Evolutionary conservation across 345 rosid species (phyloP).

Genomic region (Excoecaria cochinchinensis): DNA sequence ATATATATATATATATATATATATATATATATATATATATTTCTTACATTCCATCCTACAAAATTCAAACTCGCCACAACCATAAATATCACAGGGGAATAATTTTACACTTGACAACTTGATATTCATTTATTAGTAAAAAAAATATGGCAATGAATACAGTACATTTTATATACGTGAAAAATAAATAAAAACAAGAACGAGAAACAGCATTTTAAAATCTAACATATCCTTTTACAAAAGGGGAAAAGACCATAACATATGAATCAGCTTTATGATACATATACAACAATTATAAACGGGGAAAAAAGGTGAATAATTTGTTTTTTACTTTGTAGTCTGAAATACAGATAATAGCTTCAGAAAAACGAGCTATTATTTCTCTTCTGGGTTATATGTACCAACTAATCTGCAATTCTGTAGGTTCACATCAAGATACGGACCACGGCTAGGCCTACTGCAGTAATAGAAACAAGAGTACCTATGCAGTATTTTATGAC

Average conservation of each 20-base stretch:
- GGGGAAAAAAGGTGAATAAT: too few species aligned
- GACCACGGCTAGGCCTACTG: conserved; percentile 29
- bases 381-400: background rate
- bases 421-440: conserved; percentile 25
- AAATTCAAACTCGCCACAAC: too few species aligned
- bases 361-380: conserved; percentile 19
- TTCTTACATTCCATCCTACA: too few species aligned
- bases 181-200: background rate
- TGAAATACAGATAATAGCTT: conserved; percentile 15
- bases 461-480: conserved; percentile 30
- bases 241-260: background rate
- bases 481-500: conserved; percentile 79
- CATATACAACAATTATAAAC: conserved; percentile 1
- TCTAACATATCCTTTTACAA: background rate
- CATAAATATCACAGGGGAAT: too few species aligned
- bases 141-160: background rate
- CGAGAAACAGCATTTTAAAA: background rate
- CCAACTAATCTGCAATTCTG: background rate
- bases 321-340: background rate
- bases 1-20: too few species aligned
- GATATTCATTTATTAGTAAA: too few species aligned
- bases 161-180: background rate
- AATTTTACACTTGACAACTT: too few species aligned
- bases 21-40: too few species aligned
- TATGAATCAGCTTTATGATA: conserved; percentile 5